phyloP scores from a whole-genome alignment of 176 grass and related monocot species.

The Calamus simplicifolius region DNA sequence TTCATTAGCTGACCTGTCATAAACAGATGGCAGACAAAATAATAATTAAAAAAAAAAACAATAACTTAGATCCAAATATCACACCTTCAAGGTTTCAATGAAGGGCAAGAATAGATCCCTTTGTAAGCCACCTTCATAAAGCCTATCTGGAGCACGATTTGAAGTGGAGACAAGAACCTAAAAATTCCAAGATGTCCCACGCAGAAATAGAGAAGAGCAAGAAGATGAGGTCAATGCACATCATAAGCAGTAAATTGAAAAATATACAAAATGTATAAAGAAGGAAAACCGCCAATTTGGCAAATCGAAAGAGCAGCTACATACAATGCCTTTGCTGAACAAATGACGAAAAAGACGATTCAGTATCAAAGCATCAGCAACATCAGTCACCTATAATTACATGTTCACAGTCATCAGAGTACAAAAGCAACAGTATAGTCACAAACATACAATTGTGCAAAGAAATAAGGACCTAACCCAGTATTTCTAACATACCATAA shows the following conservation, averaged over 20 bases:
- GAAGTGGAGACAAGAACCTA: slow-evolving; percentile 92
- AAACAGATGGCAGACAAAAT: slow-evolving; percentile 1
- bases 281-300: slow-evolving; percentile 4
- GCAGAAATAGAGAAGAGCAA: slow-evolving; percentile 16
- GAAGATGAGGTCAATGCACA: slow-evolving; percentile 1
- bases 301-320: slow-evolving; percentile 27
- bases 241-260: slow-evolving; percentile 6
- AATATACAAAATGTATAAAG: background rate
- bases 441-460: background rate
- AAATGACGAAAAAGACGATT: slow-evolving; percentile 82
- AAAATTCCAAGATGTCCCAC: background rate
- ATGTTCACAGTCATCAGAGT: background rate
- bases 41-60: slow-evolving; percentile 11
- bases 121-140: slow-evolving; percentile 49
- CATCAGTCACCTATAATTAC: slow-evolving; percentile 74
- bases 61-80: slow-evolving; percentile 9
- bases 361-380: slow-evolving; percentile 90
- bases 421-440: background rate
- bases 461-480: slow-evolving; percentile 3
- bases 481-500: slow-evolving; percentile 54
- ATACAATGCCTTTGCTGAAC: slow-evolving; percentile 86
- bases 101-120: slow-evolving; percentile 67
- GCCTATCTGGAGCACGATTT: slow-evolving; percentile 59
- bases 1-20: background rate
- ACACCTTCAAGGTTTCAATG: slow-evolving; percentile 83